phyloP scores from a whole-genome alignment of 2,329 filamentous ascomycete species.

The Trichoderma sp. region DNA sequence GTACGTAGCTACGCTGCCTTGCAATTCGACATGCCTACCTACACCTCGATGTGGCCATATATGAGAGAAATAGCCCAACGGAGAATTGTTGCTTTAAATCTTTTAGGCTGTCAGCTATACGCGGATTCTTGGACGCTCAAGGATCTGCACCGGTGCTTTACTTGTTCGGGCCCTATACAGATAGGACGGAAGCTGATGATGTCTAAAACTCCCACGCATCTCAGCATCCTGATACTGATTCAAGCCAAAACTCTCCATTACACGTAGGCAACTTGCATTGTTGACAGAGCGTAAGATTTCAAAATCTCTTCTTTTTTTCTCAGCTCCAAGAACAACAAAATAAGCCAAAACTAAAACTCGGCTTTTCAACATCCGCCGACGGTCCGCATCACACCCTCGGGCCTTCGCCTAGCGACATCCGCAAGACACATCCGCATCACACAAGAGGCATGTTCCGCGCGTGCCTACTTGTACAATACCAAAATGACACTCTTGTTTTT shows the following conservation, averaged over 20 bases:
- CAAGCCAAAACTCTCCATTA: background rate
- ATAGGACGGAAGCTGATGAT: background rate
- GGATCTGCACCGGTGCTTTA: background rate
- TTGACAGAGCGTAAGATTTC: background rate
- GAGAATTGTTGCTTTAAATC: background rate
- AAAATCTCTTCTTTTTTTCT: no score
- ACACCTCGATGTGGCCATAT: no score
- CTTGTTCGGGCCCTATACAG: background rate
- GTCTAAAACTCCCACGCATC: background rate
- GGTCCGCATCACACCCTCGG: slow-evolving; percentile 6
- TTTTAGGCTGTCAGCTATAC: background rate
- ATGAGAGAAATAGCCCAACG: background rate
- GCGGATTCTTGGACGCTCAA: background rate
- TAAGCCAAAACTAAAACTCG: background rate
- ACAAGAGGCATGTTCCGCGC: background rate
- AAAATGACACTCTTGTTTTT: background rate
- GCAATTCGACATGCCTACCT: background rate
- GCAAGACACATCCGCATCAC: background rate
- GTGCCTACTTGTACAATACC: background rate
- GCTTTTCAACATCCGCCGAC: slow-evolving; percentile 15
- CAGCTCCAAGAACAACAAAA: background rate
- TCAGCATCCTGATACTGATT: background rate
- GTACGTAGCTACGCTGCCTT: background rate
- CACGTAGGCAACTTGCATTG: background rate
- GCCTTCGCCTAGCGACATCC: slow-evolving; percentile 6